Evolutionary conservation across 768 basidiomycete genomes (phyloP).

Genomic region (Pleurotus sapidus): DNA sequence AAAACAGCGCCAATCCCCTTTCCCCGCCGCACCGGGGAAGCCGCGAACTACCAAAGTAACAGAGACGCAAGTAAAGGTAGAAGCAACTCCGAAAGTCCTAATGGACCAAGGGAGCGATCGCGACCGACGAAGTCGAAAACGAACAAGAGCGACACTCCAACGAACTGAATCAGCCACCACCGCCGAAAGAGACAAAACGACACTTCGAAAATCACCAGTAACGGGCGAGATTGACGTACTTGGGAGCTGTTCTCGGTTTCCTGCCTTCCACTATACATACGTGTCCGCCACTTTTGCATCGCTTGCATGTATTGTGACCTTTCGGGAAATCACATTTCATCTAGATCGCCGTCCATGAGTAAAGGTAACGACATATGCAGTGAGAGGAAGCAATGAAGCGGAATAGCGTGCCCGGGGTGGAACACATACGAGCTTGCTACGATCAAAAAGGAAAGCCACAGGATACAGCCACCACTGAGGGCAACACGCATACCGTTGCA

Average conservation of each 20-base stretch:
- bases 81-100: constrained; percentile 2
- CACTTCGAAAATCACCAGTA: constrained; percentile 13
- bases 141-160: constrained; percentile 5
- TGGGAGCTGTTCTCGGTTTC: constrained; percentile 74
- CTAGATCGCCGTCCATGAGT: constrained; percentile 29
- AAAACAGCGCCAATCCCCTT: background rate
- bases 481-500: background rate
- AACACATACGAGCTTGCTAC: constrained; percentile 4
- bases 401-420: background rate
- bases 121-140: constrained; percentile 10
- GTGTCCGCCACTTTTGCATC: constrained; percentile 71
- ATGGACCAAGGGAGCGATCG: background rate
- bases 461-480: constrained; percentile 6
- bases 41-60: background rate
- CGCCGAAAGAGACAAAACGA: constrained; percentile 6
- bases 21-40: background rate
- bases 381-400: background rate
- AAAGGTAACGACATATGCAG: constrained; percentile 7
- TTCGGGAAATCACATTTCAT: constrained; percentile 87
- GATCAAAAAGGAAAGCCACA: background rate
- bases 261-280: constrained; percentile 82
- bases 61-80: background rate
- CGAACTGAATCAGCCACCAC: background rate
- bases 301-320: constrained; percentile 71
- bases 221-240: constrained; percentile 51